Base-by-base conservation (phyloP, 192 early-diverging fungal species). In the Linnemannia hyalina region DNA sequence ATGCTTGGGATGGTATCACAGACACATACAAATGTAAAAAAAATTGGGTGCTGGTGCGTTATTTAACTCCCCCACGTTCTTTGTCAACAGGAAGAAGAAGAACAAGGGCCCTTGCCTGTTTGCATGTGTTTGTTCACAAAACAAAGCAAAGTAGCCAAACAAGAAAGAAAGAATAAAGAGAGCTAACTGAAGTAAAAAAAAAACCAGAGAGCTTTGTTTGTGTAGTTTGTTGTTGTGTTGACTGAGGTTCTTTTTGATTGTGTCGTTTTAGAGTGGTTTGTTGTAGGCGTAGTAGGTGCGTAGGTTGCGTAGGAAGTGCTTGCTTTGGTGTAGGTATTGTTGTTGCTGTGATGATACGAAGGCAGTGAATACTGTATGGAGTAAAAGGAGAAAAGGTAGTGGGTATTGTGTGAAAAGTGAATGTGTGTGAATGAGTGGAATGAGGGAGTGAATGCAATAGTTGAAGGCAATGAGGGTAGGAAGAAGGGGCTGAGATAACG, bases 21-120 rank as follows among this genome's bases (percentile, higher is more conserved):
- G 44, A 46, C 49, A 52, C 16, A 57, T 0, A 26, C 16, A 57
- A 26, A 26, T 26, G n/a, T 5, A 26, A 60, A 15, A 65, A 65
- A 65, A 22, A 35, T 65, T 65, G 60, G 57, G 29, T 65, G 60
- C 60, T 65, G 60, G 60, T 65, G 60, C 60, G 60, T 65, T 65
- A 65, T 65, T 65, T 65, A 65, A 29, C 32, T 32, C 60, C 60
- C 29, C 60, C 60, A 65, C 60, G 60, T 65, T 52, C 49, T 52
- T 52, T 18, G 1, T 32, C 60, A 65, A 65, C 16, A 15, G 54
- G 11, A 15, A 32, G 55, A 57, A 57, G 55, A 9, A n/a, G 11
- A 15, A 65, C 15, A 60, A 60, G n/a, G 60, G 29, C 29, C 60
- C 26, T 26, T 15, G 60, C 23, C 10, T 32, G 29, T 65, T 65